Conservation (phyloP, 208 protist species). For the Trypanosoma avium region DNA sequence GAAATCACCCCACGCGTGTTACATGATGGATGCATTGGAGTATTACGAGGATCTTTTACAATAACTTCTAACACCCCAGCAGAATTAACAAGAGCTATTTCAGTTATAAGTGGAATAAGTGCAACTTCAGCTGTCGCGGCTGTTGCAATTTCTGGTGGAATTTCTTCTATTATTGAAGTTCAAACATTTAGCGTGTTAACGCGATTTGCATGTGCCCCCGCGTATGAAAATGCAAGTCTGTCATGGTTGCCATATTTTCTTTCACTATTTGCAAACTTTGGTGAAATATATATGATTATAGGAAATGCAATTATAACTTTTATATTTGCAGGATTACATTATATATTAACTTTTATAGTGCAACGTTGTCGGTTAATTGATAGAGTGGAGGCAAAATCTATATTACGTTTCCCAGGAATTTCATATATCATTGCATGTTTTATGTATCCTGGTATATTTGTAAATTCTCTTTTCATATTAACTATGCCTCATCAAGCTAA, state of each 20-base stretch:
- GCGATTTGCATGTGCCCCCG: background rate
- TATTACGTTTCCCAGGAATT: constrained; percentile 6
- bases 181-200: background rate
- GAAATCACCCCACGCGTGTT: background rate
- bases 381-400: background rate
- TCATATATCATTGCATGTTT: constrained; percentile 2
- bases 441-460: constrained; percentile 9
- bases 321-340: constrained; percentile 2
- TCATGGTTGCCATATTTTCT: constrained; percentile 1
- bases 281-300: background rate
- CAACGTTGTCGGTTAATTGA: background rate
- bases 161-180: background rate
- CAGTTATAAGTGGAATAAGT: background rate
- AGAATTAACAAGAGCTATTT: background rate
- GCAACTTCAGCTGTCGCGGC: background rate
- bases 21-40: background rate
- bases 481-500: background rate
- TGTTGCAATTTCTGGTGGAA: background rate
- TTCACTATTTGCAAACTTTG: constrained; percentile 2
- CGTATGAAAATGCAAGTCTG: background rate
- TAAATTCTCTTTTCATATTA: background rate
- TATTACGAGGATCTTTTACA: background rate
- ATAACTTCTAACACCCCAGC: background rate
- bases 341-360: background rate
- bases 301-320: background rate